Base-by-base conservation (phyloP, 805 yeast genomes). In the Cyberlindnera petersonii region DNA sequence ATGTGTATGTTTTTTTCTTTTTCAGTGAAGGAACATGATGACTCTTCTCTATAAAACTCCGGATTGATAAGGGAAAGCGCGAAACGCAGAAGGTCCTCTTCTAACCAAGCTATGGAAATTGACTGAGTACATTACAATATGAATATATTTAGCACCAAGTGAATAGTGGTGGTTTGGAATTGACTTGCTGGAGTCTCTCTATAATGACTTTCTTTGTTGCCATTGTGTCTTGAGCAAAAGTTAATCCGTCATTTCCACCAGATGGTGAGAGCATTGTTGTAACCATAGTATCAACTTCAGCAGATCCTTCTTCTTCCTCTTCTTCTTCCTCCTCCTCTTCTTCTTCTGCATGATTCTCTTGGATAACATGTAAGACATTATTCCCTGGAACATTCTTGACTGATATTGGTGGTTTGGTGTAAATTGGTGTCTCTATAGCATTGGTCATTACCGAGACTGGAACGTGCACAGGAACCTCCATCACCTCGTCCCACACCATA, bases 131-230 rank as follows among this genome's bases (percentile, higher is more conserved):
- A 5, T 13, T 26, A 8, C 5, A 5, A 10, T 16, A 6, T 9
- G 15, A 6, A 9, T 28, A 14, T 15, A 18, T 48, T 24, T 35
- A 78, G 50, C 86, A 80, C 77, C 86, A 80, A 1, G 86, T 77
- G 45, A 80, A 79, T 1, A 81, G 75, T 0, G 87, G 86, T 1
- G 82, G 77, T 44, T 66, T 72, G 4, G 72, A 63, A 7, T 66
- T 64, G 4, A 73, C 80, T 13, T 73, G 68, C 49, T 76, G 78
- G 20, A 81, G 51, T 35, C 84, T 59, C 55, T 81, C 87, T 5
- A 79, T 72, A 4, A 80, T 69, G 4, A 78, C 85, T 29, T 59
- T 64, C 48, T 70, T 69, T 35, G 42, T 52, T 23, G 46, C 53
- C 44, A 40, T 47, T 26, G 48, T n/a, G n/a, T 28, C 51, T 22